Evolutionary conservation across 371 early-diverging fungal genomes (phyloP), one percentile per base, ranked within the genome.

Genomic region (Haplosporangium sp.): DNA sequence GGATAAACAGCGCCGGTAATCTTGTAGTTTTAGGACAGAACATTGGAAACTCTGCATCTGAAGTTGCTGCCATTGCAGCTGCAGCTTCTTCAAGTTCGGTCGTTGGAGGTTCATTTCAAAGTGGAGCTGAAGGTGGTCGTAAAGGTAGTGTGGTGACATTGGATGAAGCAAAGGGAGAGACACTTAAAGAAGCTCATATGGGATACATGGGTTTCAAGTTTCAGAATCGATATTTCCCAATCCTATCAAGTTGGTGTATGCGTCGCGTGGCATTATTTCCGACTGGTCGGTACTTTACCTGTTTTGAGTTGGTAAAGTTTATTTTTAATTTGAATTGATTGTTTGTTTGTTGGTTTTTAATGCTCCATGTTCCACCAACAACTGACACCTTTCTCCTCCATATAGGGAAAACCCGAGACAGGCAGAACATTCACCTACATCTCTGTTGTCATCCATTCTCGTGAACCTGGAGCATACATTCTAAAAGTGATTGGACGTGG

Each of bases 181-280:
- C 75, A 9, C 50, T 71, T 15, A 74, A 74, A 63, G 89, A 89
- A 62, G 83, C 84, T 19, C 88, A 89, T 61, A 86, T 87, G 83
- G 90, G 88, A 0, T 85, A 85, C 35, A 86, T 88, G 85, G 88
- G 89, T 1, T 75, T 87, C 19, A 84, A 86, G 38, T 84, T 84
- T 38, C 87, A 86, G 42, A 81, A 85, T 75, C 87, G 90, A 0
- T 90, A 86, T 59, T 83, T 88, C 39, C 86, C 88, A 3, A 85
- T 85, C 50, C 67, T 90, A 35, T 83, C 90, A 0, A 88, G 84
- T 34, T 90, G 90, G 90, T 77, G 87, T 44, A 90, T 90, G 90
- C 81, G 85, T 47, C 87, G 88, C 19, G 82, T 90, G 42, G 85
- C 87, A 73, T 85, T 88, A 4, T 88, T 87, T 71, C 90, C 90